phyloP scores from a whole-genome alignment of 2,329 filamentous ascomycete species.

The Calonectria multiphialidica region DNA sequence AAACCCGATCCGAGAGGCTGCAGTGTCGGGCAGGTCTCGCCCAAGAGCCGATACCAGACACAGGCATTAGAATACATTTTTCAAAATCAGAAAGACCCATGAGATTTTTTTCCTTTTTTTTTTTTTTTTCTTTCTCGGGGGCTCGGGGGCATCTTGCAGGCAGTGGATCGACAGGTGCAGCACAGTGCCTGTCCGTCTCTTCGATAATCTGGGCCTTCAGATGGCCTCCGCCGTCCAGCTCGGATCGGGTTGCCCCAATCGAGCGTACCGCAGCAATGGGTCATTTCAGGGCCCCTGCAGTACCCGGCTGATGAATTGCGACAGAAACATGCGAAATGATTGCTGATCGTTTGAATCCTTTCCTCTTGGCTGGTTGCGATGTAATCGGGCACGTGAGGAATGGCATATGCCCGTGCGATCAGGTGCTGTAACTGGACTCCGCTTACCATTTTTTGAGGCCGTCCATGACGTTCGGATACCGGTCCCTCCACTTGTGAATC shows the following conservation, averaged over 20 bases:
- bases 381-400: constrained; percentile 19
- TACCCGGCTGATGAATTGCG: not conserved
- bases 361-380: not conserved
- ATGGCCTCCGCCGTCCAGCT: constrained; percentile 13
- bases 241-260: constrained; percentile 19
- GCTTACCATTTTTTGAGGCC: not conserved
- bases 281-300: not conserved
- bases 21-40: constrained; percentile 2
- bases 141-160: not conserved
- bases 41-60: not conserved
- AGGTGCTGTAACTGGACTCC: not conserved
- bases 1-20: not conserved
- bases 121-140: not conserved
- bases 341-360: constrained; percentile 8
- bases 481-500: not conserved
- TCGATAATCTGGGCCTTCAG: constrained; percentile 3
- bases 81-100: not conserved
- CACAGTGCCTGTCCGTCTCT: not conserved
- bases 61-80: not conserved
- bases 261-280: constrained; percentile 7
- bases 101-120: not conserved
- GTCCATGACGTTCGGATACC: constrained; percentile 5
- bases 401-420: not conserved
- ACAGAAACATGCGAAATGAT: constrained; percentile 5
- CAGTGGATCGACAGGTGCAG: constrained; percentile 11